phyloP scores from a whole-genome alignment of 257 asterid genomes.

The Fraxinus americana region DNA sequence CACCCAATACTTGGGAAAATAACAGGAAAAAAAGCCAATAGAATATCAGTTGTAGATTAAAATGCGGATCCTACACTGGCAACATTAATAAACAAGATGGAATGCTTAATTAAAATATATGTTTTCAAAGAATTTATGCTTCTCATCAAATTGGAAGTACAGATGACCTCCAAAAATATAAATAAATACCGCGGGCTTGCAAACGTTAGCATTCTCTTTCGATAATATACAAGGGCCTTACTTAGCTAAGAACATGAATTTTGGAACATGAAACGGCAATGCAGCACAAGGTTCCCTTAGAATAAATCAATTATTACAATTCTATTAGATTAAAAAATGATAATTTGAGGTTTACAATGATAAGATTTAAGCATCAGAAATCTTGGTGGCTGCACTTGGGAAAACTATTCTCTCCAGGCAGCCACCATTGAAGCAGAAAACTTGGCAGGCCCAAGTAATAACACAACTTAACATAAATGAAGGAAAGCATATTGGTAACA shows the following conservation, averaged over 20 bases:
- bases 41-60: background rate
- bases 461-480: background rate
- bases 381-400: too few relatives aligned
- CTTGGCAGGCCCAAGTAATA: background rate
- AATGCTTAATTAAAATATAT: too few relatives aligned
- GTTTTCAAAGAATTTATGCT: background rate
- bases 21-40: background rate
- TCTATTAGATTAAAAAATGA: background rate
- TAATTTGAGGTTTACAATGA: background rate
- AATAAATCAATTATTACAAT: background rate
- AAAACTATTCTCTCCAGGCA: background rate
- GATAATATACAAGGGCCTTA: background rate
- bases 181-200: background rate
- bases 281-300: background rate
- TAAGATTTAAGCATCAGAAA: too few relatives aligned
- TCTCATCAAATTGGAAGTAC: slow-evolving; percentile 6
- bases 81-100: background rate
- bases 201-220: background rate
- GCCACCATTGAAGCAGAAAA: slow-evolving; percentile 2
- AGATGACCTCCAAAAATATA: background rate
- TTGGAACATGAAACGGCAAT: background rate
- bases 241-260: background rate
- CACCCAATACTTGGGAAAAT: background rate
- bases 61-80: background rate
- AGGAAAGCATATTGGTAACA: background rate